These are phyloP conservation scores for Skeletonema potamos DNA, from an alignment of 108 stramenopile genomes.

Conservation along the genomic window DNA sequence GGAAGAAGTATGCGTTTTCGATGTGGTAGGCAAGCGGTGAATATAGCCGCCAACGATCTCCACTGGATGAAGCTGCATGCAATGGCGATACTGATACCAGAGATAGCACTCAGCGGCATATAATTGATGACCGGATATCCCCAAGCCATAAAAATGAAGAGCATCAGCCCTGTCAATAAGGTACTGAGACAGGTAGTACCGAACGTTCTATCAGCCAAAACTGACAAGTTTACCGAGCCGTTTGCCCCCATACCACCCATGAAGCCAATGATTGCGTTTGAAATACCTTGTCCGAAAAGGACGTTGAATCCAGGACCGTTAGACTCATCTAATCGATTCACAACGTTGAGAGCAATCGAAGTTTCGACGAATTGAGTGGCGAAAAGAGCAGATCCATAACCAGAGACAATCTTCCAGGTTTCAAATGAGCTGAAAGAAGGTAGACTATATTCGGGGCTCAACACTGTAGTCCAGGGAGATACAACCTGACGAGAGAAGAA, in stretches of 20 bases:
- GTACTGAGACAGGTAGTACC: conserved; percentile 46
- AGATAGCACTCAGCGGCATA: conserved; percentile 37
- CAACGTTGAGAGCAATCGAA: conserved; percentile 37
- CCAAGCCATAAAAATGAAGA: conserved; percentile 29
- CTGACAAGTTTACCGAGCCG: conserved; percentile 29
- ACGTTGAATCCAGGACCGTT: conserved; percentile 36
- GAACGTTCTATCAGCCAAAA: conserved; percentile 39
- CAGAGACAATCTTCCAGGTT: conserved; percentile 31
- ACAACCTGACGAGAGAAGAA: background rate
- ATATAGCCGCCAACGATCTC: conserved; percentile 30
- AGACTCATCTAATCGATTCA: conserved; percentile 38
- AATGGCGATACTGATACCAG: conserved; percentile 32
- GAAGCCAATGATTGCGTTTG: conserved; percentile 35
- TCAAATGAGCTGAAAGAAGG: conserved; percentile 27
- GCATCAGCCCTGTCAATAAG: conserved; percentile 28
- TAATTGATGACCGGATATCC: conserved; percentile 35
- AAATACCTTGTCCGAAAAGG: conserved; percentile 37
- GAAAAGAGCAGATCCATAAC: conserved; percentile 37
- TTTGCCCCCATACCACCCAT: conserved; percentile 47
- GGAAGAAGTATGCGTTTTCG: conserved; percentile 22
- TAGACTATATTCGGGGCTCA: conserved; percentile 16
- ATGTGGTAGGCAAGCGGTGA: conserved; percentile 31
- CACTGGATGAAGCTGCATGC: conserved; percentile 44
- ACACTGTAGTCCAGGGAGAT: conserved; percentile 27
- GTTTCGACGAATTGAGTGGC: conserved; percentile 41